A percentile compares a stretch with the other conserved stretches of the same genome.
These are phyloP conservation scores for Coelastrella sp. DNA, from an alignment of 139 green algal species.

Conservation along the genomic window DNA sequence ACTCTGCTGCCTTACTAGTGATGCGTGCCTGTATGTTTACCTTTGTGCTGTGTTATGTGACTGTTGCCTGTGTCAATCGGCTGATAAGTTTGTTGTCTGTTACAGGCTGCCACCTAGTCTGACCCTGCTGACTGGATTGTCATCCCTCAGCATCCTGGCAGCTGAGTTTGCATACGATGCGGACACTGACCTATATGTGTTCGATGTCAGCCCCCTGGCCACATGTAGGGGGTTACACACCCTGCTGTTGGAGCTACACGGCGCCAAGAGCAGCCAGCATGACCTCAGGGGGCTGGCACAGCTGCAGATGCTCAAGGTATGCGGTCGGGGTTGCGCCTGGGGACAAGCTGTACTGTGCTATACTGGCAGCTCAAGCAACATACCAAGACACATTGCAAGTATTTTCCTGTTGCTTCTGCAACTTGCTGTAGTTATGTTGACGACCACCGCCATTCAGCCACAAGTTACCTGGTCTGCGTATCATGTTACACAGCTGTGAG, in stretches of 20 bases:
- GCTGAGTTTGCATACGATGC: slow-evolving; percentile 37
- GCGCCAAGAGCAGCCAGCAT: slow-evolving; percentile 19
- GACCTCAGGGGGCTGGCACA: slow-evolving; percentile 23
- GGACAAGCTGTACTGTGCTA: too few species aligned
- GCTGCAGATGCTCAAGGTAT: slow-evolving; percentile 11
- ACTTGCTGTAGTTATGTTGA: neutral
- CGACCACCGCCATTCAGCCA: too few species aligned
- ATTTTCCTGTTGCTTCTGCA: neutral
- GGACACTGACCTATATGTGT: slow-evolving; percentile 31
- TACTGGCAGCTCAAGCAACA: too few species aligned
- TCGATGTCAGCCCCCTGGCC: slow-evolving; percentile 13
- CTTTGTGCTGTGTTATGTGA: neutral
- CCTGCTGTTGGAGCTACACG: slow-evolving; percentile 40
- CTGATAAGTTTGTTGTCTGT: neutral
- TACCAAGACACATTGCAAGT: too few species aligned
- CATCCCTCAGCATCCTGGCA: slow-evolving; percentile 19
- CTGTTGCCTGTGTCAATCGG: neutral
- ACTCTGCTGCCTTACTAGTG: neutral
- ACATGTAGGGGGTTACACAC: neutral
- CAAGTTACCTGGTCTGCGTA: too few species aligned
- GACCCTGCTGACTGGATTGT: neutral
- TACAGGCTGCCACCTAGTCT: slow-evolving; percentile 18
- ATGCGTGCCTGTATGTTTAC: neutral
- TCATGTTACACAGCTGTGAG: too few species aligned
- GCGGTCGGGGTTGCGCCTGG: neutral